Conservation (phyloP, 129 eudicot species). For the Flaveria brownii region DNA sequence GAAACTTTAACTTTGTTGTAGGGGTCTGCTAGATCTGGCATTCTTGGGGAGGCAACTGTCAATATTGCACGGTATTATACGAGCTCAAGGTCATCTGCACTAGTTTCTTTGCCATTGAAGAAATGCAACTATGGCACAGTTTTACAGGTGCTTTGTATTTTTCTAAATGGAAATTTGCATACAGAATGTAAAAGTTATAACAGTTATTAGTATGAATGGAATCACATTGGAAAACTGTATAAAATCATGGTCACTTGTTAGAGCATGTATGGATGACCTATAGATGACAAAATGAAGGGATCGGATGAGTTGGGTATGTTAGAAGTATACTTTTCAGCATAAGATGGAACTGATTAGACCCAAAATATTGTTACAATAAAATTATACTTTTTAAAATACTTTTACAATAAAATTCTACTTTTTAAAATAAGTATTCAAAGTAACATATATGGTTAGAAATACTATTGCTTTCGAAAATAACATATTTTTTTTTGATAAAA, state of each 20-base stretch:
- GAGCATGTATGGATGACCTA: background rate
- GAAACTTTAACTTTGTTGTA: conserved; percentile 21
- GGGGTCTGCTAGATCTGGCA: conserved; percentile 94
- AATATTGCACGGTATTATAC: conserved; percentile 58
- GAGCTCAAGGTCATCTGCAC: conserved; percentile 56
- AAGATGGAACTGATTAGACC: background rate
- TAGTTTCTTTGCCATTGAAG: conserved; percentile 68
- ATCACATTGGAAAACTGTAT: background rate
- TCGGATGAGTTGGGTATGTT: background rate
- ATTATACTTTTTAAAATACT: background rate
- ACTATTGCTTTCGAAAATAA: no score
- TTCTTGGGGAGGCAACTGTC: conserved; percentile 80
- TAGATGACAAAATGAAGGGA: background rate
- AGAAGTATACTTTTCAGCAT: background rate
- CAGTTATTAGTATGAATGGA: background rate
- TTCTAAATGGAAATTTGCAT: background rate
- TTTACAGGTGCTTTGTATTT: conserved; percentile 51
- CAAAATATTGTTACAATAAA: background rate
- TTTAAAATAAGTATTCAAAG: no score
- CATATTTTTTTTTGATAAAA: no score
- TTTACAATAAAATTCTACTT: no score
- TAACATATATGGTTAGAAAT: no score
- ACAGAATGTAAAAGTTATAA: background rate
- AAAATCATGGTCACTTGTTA: background rate
- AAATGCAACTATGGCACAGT: conserved; percentile 83